Conservation (phyloP, 2,329 filamentous ascomycete species). For the Escovopsis sp. region DNA sequence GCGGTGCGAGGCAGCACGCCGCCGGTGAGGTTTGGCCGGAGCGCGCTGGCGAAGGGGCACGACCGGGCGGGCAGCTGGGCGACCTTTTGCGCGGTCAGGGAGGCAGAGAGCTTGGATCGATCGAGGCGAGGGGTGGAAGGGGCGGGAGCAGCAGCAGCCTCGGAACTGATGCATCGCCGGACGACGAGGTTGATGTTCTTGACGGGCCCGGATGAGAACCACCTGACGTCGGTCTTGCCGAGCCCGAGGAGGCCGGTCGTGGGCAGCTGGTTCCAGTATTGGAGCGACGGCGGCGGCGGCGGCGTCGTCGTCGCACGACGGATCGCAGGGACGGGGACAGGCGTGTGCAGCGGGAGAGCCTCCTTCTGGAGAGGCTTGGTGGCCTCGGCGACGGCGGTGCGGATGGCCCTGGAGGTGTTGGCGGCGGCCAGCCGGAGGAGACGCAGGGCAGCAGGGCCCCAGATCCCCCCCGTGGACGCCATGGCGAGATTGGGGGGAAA, state of each 20-base stretch:
- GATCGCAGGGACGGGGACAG: constrained; percentile 26
- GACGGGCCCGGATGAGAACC: constrained; percentile 30
- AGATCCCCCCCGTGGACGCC: constrained; percentile 41
- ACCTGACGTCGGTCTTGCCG: constrained; percentile 27
- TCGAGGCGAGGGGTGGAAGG: constrained; percentile 24
- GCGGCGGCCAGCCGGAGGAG: constrained; percentile 36
- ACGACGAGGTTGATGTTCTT: constrained; percentile 28
- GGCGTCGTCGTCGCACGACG: neutral
- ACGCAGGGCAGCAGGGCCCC: constrained; percentile 40
- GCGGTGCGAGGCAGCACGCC: constrained; percentile 72
- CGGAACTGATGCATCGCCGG: constrained; percentile 36
- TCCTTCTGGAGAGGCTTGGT: constrained; percentile 29
- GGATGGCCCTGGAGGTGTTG: constrained; percentile 35
- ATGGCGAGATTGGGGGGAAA: constrained; percentile 23
- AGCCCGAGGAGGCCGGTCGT: constrained; percentile 34
- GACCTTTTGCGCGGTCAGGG: constrained; percentile 33
- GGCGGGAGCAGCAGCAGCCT: constrained; percentile 3
- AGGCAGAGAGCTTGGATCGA: constrained; percentile 35
- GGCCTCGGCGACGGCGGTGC: constrained; percentile 31
- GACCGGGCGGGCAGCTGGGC: constrained; percentile 55
- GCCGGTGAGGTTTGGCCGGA: constrained; percentile 84
- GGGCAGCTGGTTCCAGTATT: constrained; percentile 31
- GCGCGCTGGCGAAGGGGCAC: constrained; percentile 70
- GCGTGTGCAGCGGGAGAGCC: constrained; percentile 26
- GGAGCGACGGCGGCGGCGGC: constrained; percentile 20